These are phyloP conservation scores for Mallotus nudiflorus DNA, from an alignment of 345 rosid species.

Conservation along the genomic window DNA sequence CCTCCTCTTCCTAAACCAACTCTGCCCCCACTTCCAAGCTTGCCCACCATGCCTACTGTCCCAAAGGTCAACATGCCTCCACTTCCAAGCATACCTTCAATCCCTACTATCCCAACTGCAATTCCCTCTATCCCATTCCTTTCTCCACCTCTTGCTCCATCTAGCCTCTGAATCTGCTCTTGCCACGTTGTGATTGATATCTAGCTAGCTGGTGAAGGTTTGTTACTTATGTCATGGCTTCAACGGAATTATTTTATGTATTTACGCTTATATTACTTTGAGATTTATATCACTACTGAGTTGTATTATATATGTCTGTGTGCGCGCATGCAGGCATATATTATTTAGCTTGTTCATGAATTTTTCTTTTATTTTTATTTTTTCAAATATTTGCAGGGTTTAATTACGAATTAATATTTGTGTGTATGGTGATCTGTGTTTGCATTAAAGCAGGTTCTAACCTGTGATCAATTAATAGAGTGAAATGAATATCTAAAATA, in stretches of 20 bases:
- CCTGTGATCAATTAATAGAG: too few species aligned
- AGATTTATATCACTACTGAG: background rate
- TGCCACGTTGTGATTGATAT: background rate
- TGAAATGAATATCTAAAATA: too few species aligned
- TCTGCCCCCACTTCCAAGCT: background rate
- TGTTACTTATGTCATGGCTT: background rate
- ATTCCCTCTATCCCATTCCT: conserved; percentile 12
- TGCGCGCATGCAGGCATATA: too few species aligned
- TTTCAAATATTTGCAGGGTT: too few species aligned
- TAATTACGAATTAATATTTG: too few species aligned
- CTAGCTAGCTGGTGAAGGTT: background rate
- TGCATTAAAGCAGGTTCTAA: too few species aligned
- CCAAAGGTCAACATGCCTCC: too few species aligned
- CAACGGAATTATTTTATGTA: background rate
- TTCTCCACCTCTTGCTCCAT: background rate
- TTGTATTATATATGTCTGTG: too few species aligned
- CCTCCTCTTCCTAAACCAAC: background rate
- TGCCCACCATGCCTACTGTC: conserved; percentile 5
- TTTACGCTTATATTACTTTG: background rate
- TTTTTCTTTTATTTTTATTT: too few species aligned
- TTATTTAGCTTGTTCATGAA: too few species aligned
- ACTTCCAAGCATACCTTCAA: background rate
- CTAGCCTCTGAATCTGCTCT: background rate
- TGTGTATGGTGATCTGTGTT: too few species aligned
- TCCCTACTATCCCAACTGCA: conserved; percentile 4